Base-by-base conservation (phyloP, 2,329 filamentous ascomycete genomes). In the Podosphaera aphanis region DNA sequence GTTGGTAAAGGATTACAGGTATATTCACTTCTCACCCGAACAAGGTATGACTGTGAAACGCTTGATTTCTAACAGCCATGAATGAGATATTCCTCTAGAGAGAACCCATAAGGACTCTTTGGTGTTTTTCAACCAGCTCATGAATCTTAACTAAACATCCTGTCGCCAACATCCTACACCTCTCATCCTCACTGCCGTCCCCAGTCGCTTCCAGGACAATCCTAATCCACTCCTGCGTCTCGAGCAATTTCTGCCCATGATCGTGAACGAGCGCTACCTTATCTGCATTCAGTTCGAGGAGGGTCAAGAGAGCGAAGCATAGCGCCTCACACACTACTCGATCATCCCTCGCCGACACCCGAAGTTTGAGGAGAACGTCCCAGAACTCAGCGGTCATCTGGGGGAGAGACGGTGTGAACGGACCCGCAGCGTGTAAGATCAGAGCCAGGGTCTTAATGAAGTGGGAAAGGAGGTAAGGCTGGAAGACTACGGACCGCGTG, bases 371-470 rank as follows among this genome's bases (percentile, higher is more conserved):
- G 2, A 95, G 65, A n/a, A 98, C 63, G 40, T 79, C 72, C 74
- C 86, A 86, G 16, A 92, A 72, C 61, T 94, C 84, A 8, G 74
- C 67, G 1, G 85, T 94, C 67, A 94, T 77, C 46, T 83, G 74
- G 1, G 79, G 75, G 0, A 95, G 69, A 1, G 74, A 69, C 0
- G 86, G 66, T 0, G 82, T 86, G 46, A 79, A 76, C 0, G 86
- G 82, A 0, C 90, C 90, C 0, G 82, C 74, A 0, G 88, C 82
- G 53, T 93, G 79, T 40, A 95, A 64, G 29, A 93, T 65, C 6
- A 98, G 66, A 1, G 80, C 79, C 0, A 95, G 67, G 0, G 90
- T 98, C 60, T 92, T 86, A 29, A 95, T 65, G 59, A 84, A 90
- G 7, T 85, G 71, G 0, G 77, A 69, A 0, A 95, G 71, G 5